phyloP scores from a whole-genome alignment of 495 filamentous ascomycete species.

The Alectoria sarmentosa region DNA sequence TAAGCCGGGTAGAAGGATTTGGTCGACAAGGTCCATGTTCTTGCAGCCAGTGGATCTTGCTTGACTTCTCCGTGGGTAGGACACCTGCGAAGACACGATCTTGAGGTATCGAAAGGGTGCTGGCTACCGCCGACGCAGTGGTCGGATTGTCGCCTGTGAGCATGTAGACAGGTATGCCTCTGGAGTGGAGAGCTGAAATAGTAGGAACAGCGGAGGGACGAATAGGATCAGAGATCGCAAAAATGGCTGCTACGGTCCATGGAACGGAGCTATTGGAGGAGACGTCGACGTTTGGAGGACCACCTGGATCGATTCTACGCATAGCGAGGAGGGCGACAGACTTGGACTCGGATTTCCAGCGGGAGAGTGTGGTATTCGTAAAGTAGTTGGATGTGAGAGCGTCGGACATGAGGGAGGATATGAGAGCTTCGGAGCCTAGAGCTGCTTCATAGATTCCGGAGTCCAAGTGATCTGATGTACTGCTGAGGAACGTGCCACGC shows the following conservation, averaged over 20 bases:
- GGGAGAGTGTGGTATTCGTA: conserved; percentile 44
- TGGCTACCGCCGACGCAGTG: conserved; percentile 71
- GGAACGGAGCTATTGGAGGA: neutral
- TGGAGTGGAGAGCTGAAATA: conserved; percentile 58
- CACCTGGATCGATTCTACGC: conserved; percentile 24
- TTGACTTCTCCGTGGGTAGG: conserved; percentile 77
- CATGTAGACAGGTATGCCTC: conserved; percentile 76
- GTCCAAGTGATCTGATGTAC: conserved; percentile 16
- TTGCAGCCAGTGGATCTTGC: conserved; percentile 76
- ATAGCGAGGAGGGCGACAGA: conserved; percentile 65
- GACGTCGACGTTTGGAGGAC: conserved; percentile 25
- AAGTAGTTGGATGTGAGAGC: conserved; percentile 32
- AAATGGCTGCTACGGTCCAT: conserved; percentile 40
- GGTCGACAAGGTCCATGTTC: conserved; percentile 54
- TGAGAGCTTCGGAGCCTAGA: conserved; percentile 77
- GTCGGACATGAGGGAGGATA: conserved; percentile 36
- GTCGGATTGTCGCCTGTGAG: conserved; percentile 77
- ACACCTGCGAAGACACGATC: conserved; percentile 81
- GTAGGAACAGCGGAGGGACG: conserved; percentile 65
- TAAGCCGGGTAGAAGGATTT: conserved; percentile 56
- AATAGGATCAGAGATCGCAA: conserved; percentile 63
- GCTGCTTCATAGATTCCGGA: conserved; percentile 52
- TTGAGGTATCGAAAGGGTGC: conserved; percentile 63
- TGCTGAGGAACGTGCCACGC: conserved; percentile 55
- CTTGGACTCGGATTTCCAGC: conserved; percentile 65